phyloP scores from a whole-genome alignment of 345 rosid genomes.

The Trapa bicornis region DNA sequence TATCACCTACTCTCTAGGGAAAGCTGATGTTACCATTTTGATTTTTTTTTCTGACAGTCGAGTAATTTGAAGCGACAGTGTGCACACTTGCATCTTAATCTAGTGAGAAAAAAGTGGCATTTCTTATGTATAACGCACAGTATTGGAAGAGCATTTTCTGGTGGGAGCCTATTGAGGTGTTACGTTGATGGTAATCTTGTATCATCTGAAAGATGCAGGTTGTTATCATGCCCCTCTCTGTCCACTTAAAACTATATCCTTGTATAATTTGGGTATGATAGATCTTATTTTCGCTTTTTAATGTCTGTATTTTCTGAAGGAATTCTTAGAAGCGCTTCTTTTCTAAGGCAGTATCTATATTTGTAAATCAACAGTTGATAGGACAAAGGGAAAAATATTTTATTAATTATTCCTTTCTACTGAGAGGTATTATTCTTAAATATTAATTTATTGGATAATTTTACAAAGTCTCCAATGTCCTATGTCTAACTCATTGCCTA shows the following conservation, averaged over 20 bases:
- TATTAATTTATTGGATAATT: not conserved
- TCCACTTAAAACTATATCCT: not conserved
- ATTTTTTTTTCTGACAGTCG: slow-evolving; percentile 35
- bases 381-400: not conserved
- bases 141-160: slow-evolving; percentile 92
- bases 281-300: not conserved
- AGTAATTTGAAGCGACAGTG: slow-evolving; percentile 61
- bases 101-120: slow-evolving; percentile 75
- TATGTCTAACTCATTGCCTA: not conserved
- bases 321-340: not conserved
- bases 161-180: slow-evolving; percentile 82
- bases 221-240: slow-evolving; percentile 1
- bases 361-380: not conserved
- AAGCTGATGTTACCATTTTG: slow-evolving; percentile 7
- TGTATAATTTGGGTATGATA: not conserved
- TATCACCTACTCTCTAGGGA: not conserved
- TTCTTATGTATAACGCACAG: slow-evolving; percentile 81
- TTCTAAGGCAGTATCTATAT: not conserved
- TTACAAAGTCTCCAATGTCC: not conserved
- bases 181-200: slow-evolving; percentile 74
- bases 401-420: not conserved
- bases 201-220: slow-evolving; percentile 99
- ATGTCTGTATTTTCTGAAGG: not conserved
- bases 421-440: not conserved
- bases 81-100: slow-evolving; percentile 42